These are phyloP conservation scores for Dictyostelium intermedium DNA, from an alignment of 78 protist genomes.

Conservation along the genomic window DNA sequence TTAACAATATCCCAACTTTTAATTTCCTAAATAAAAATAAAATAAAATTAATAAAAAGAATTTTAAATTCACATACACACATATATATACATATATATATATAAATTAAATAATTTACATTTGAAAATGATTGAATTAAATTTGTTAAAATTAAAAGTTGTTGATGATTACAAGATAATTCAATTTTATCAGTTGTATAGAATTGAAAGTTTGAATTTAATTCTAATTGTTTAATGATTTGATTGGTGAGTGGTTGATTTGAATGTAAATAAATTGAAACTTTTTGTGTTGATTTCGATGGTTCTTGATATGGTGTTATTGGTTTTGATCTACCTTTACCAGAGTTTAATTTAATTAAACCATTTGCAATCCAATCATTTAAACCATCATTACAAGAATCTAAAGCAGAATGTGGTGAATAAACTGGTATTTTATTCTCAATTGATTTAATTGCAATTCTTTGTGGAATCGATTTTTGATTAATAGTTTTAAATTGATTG, in stretches of 20 bases:
- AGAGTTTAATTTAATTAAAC: not conserved
- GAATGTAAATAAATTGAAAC: not conserved
- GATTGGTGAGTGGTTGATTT: not conserved
- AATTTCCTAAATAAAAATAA: not conserved
- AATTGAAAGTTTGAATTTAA: not conserved
- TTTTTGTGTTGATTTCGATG: not conserved
- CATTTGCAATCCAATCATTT: slow-evolving; percentile 83
- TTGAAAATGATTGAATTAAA: not conserved
- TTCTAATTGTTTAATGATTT: not conserved
- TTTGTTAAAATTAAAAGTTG: not conserved
- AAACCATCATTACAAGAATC: slow-evolving; percentile 80
- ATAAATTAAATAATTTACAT: not conserved
- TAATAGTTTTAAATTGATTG: slow-evolving; percentile 64
- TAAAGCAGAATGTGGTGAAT: slow-evolving; percentile 85
- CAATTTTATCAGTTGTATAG: not conserved
- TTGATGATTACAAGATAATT: not conserved
- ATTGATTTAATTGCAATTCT: slow-evolving; percentile 74
- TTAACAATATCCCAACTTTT: not conserved
- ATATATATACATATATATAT: too few species aligned
- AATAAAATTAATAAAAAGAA: not conserved
- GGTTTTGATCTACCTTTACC: slow-evolving; percentile 1
- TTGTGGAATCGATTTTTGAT: slow-evolving; percentile 37
- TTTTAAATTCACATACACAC: too few species aligned
- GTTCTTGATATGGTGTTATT: not conserved
- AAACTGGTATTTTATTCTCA: slow-evolving; percentile 67